These are phyloP conservation scores for Suillus clintonianus DNA, from an alignment of 768 basidiomycete species.

Conservation along the genomic window DNA sequence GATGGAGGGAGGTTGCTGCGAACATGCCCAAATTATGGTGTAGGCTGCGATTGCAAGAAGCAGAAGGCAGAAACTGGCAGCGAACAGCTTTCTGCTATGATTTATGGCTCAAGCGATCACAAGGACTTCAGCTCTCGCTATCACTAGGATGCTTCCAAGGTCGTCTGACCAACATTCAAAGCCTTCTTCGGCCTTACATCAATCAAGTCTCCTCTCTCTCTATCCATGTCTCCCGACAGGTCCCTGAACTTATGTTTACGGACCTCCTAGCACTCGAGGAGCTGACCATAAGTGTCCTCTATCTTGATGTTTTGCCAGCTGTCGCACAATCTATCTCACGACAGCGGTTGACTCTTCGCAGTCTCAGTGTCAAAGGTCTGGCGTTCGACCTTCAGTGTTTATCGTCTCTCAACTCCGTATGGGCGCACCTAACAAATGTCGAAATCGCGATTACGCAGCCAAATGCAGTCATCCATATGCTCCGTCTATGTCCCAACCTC, in stretches of 20 bases:
- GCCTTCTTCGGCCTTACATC: conserved; percentile 19
- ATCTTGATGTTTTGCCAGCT: neutral
- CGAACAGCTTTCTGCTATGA: conserved; percentile 13
- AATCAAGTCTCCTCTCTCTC: conserved; percentile 6
- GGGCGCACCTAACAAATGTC: neutral
- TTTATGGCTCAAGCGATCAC: conserved; percentile 10
- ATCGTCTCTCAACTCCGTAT: neutral
- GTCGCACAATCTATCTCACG: neutral
- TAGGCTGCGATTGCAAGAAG: conserved; percentile 27
- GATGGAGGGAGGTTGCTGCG: conserved; percentile 43
- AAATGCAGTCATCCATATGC: neutral
- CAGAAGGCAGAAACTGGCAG: conserved; percentile 3
- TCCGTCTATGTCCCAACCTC: neutral
- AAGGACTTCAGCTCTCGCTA: conserved; percentile 19
- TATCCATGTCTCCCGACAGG: conserved; percentile 8
- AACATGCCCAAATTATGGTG: conserved; percentile 51
- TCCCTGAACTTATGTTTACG: conserved; percentile 16
- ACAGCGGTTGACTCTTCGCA: neutral
- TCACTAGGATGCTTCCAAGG: conserved; percentile 9
- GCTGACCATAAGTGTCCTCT: conserved; percentile 7
- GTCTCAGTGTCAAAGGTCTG: neutral
- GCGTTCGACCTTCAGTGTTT: no score
- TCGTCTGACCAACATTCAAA: neutral
- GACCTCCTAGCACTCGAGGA: conserved; percentile 19
- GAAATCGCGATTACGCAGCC: neutral